These are phyloP conservation scores for Rubia tinctorum DNA, from an alignment of 305 asterid genomes.

Conservation along the genomic window DNA sequence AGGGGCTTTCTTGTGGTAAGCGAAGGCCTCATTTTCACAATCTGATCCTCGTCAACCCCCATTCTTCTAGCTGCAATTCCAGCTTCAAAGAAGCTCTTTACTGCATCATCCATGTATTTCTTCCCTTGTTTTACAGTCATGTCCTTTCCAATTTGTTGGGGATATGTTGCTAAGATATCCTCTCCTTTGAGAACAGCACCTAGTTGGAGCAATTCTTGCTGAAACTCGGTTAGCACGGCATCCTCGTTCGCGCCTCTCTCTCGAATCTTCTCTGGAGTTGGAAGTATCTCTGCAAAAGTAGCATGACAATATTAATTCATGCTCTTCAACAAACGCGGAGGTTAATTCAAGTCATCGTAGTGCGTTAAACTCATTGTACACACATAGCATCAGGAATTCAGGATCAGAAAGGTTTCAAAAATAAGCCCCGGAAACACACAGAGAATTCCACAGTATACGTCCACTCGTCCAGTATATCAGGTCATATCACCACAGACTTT, in stretches of 20 bases:
- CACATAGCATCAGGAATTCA: too few species aligned
- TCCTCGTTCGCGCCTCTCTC: slow-evolving; percentile 62
- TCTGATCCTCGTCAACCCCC: slow-evolving; percentile 64
- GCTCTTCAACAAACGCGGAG: neutral
- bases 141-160: slow-evolving; percentile 44
- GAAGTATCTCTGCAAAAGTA: slow-evolving; percentile 44
- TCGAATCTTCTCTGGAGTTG: slow-evolving; percentile 62
- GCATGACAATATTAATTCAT: neutral
- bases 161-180: slow-evolving; percentile 43
- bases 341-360: neutral
- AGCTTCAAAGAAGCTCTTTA: slow-evolving; percentile 67
- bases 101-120: slow-evolving; percentile 61
- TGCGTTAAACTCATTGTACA: too few species aligned
- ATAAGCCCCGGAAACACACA: too few species aligned
- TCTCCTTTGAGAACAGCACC: slow-evolving; percentile 90
- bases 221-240: slow-evolving; percentile 70
- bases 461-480: too few species aligned
- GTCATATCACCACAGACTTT: too few species aligned
- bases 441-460: too few species aligned
- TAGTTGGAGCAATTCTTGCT: slow-evolving; percentile 75
- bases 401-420: too few species aligned
- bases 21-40: slow-evolving; percentile 82
- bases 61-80: slow-evolving; percentile 52
- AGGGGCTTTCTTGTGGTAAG: slow-evolving; percentile 47
- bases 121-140: slow-evolving; percentile 75